Percentiles rank a stretch among this genome's conserved stretches.
Conservation (phyloP, 2,329 filamentous ascomycete species). For the Sphaceloma murrayae region DNA sequence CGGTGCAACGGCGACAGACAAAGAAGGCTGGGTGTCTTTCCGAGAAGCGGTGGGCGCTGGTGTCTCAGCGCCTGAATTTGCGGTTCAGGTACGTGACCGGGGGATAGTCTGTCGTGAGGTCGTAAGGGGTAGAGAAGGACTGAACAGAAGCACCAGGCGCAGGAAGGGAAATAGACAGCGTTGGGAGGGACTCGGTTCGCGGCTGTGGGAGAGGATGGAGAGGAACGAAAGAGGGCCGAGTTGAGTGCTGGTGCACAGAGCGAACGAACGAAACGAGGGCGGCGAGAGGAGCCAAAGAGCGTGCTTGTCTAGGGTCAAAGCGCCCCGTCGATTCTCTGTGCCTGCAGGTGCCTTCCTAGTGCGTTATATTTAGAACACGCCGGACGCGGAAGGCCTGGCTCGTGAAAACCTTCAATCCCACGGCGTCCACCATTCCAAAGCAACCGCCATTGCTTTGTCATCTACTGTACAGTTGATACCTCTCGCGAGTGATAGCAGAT, state of each 20-base stretch:
- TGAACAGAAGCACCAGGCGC: constrained; percentile 12
- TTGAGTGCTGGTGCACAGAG: background rate
- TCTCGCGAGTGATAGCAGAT: no score
- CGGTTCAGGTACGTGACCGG: background rate
- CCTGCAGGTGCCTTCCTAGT: no score
- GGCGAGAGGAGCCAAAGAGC: no score
- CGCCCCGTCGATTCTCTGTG: no score
- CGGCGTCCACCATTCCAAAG: no score
- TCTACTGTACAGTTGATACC: background rate
- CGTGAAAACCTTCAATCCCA: no score
- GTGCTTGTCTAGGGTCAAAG: no score
- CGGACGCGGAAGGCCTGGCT: no score
- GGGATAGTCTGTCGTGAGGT: constrained; percentile 13
- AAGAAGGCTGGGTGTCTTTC: constrained; percentile 17
- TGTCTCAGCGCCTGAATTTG: constrained; percentile 4
- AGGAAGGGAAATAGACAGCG: background rate
- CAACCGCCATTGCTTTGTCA: constrained; percentile 5
- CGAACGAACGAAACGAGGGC: background rate
- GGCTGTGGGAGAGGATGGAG: constrained; percentile 6
- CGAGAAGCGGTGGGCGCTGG: constrained; percentile 4
- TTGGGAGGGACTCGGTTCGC: constrained; percentile 2
- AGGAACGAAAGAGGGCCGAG: background rate
- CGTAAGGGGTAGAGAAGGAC: constrained; percentile 11
- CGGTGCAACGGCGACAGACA: constrained; percentile 16
- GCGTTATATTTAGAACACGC: no score